Conservation (phyloP, 2,329 filamentous ascomycete species). For the Emmonsiellopsis sp. region DNA sequence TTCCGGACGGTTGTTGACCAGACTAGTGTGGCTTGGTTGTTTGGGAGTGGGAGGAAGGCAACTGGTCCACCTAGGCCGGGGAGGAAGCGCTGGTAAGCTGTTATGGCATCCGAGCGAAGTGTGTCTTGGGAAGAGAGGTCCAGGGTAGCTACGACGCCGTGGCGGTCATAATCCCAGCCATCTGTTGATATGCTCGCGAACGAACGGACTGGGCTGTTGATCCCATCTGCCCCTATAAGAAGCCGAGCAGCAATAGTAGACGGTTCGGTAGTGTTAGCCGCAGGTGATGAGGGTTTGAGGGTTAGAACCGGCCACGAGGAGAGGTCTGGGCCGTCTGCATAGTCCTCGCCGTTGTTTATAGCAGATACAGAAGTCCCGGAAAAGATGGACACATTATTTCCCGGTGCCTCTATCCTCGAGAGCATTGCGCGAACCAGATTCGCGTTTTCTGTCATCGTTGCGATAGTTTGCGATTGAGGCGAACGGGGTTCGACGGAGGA, state of each 20-base stretch:
- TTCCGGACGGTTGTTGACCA: constrained; percentile 86
- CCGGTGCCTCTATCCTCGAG: constrained; percentile 59
- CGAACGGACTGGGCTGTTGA: constrained; percentile 82
- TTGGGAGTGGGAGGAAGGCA: constrained; percentile 81
- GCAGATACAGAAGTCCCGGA: constrained; percentile 68
- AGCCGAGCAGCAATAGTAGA: constrained; percentile 66
- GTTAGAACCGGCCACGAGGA: constrained; percentile 80
- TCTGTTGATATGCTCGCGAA: constrained; percentile 79
- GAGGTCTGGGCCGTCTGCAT: constrained; percentile 63
- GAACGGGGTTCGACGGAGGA: constrained; percentile 47
- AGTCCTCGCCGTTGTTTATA: constrained; percentile 65
- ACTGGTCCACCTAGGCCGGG: constrained; percentile 71
- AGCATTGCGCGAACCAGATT: constrained; percentile 78
- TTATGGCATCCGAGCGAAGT: constrained; percentile 45
- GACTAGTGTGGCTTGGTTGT: constrained; percentile 73
- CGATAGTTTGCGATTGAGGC: constrained; percentile 56
- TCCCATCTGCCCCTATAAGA: constrained; percentile 86
- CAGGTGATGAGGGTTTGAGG: constrained; percentile 47
- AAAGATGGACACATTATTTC: constrained; percentile 55
- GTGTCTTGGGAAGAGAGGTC: constrained; percentile 48
- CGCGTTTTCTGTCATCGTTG: constrained; percentile 93
- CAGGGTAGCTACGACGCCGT: constrained; percentile 86
- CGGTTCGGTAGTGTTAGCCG: constrained; percentile 29
- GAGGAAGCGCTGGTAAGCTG: constrained; percentile 90
- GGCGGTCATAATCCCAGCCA: constrained; percentile 88